Evolutionary conservation across 768 basidiomycete genomes (phyloP), one percentile per base, ranked within the genome.

Genomic region (Cubamyces lactineus): DNA sequence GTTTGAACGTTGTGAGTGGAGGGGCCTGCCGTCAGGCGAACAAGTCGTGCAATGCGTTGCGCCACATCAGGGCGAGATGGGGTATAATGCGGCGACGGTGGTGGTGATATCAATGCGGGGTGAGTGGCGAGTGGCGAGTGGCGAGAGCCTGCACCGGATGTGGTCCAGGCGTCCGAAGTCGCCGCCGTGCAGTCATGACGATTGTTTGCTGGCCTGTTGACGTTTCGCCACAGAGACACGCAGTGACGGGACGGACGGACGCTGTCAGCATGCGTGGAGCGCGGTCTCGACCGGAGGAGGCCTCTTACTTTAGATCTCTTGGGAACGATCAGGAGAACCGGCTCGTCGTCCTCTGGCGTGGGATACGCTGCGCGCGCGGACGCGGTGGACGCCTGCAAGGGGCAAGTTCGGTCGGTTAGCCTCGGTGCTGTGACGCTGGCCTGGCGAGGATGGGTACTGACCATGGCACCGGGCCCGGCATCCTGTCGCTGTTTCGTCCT

Each of bases 271-370:
- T 41, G 42, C 43, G 49, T 23, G n/a, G 60, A 34, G 53, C 53
- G 45, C 51, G 23, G 46, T 28, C 46, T 34, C 40, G 60, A 28
- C 48, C 47, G 53, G 40, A 13, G 34, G 54, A 41, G 13, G n/a
- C 62, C n/a, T n/a, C n/a, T 59, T 55, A 67, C 66, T 57, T 61
- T 67, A 51, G 54, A 57, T 56, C 67, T 66, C 63, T 67, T 66
- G 45, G 64, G 60, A 30, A 67, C 50, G 34, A 71, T 65, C 34
- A 67, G 62, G 47, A 72, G 69, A 43, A 61, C 42, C 21, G 69
- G 67, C 48, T 68, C 62, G 38, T 69, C 71, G 43, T 72, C 71
- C 41, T 70, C 70, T 12, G 65, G 62, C 43, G 60, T 48, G 50
- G 65, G 57, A 51, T 53, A 45, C 24, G 41, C 30, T 58, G 55